Conservation (phyloP, 805 yeast species). For the Zygosaccharomyces siamensis region DNA sequence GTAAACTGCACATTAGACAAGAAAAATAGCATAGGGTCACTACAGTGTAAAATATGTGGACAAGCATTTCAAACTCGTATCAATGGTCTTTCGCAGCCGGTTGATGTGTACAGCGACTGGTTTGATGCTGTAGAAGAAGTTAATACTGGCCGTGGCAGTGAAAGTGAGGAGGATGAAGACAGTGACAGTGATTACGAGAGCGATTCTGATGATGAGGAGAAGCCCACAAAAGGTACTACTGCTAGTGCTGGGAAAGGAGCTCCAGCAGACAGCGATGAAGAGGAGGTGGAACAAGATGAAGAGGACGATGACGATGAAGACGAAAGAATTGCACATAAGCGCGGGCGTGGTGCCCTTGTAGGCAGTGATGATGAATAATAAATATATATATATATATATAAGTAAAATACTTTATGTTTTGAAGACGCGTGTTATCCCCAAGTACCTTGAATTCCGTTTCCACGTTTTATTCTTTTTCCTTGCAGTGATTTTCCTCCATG, state of each 20-base stretch:
- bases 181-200: conserved; percentile 36
- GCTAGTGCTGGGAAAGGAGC: conserved; percentile 25
- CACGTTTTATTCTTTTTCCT: background rate
- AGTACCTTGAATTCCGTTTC: background rate
- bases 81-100: conserved; percentile 73
- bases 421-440: background rate
- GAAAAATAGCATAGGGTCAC: conserved; percentile 73
- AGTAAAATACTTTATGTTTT: background rate
- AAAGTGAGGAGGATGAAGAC: conserved; percentile 31
- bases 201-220: conserved; percentile 33
- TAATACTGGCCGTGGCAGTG: conserved; percentile 37
- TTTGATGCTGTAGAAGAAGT: conserved; percentile 87
- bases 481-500: background rate
- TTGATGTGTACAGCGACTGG: conserved; percentile 96
- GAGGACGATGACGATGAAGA: conserved; percentile 25
- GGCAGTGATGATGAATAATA: conserved; percentile 25
- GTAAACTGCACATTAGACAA: conserved; percentile 86
- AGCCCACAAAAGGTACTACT: conserved; percentile 22
- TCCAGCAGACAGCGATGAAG: conserved; percentile 23
- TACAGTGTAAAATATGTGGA: conserved; percentile 90
- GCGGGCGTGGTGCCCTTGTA: conserved; percentile 17
- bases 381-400: conserved; percentile 1
- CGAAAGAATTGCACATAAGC: conserved; percentile 7
- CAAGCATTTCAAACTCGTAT: conserved; percentile 87
- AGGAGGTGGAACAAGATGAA: conserved; percentile 18